A percentile compares a stretch with the other conserved stretches of the same genome.
These are phyloP conservation scores for Diaporthe humulicola DNA, from an alignment of 2,329 filamentous ascomycete genomes.

Conservation along the genomic window DNA sequence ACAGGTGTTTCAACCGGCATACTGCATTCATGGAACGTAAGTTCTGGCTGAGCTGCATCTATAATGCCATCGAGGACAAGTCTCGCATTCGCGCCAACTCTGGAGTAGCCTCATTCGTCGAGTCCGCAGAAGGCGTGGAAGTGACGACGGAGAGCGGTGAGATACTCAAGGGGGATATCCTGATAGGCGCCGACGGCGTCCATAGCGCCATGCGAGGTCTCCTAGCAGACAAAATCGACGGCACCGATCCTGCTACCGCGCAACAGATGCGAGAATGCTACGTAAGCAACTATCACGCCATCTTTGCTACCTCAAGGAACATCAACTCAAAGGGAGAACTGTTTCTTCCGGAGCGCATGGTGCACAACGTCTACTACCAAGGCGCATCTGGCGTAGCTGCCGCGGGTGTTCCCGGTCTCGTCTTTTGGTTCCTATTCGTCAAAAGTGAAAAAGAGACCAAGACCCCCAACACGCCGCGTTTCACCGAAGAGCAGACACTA, in stretches of 20 bases:
- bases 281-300: conserved; percentile 17
- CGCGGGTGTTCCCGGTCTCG: conserved; percentile 8
- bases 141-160: conserved; percentile 40
- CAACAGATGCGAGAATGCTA: conserved; percentile 17
- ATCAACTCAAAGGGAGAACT: background rate
- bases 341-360: conserved; percentile 16
- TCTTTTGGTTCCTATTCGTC: conserved; percentile 40
- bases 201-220: conserved; percentile 32
- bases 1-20: conserved; percentile 4
- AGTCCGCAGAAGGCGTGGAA: conserved; percentile 39
- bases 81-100: conserved; percentile 29
- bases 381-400: conserved; percentile 33
- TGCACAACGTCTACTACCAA: conserved; percentile 39
- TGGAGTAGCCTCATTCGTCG: conserved; percentile 36
- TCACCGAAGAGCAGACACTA: conserved; percentile 37
- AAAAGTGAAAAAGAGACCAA: conserved; percentile 28
- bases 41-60: conserved; percentile 36
- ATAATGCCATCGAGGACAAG: conserved; percentile 38
- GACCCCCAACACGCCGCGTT: conserved; percentile 37
- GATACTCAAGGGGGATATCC: conserved; percentile 39
- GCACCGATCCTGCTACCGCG: conserved; percentile 9
- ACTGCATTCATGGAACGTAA: conserved; percentile 37
- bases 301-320: conserved; percentile 37
- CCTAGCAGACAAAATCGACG: conserved; percentile 14
- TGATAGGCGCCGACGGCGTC: conserved; percentile 40